phyloP scores from a whole-genome alignment of 2,329 filamentous ascomycete species.

The Fusarium verrucosum region DNA sequence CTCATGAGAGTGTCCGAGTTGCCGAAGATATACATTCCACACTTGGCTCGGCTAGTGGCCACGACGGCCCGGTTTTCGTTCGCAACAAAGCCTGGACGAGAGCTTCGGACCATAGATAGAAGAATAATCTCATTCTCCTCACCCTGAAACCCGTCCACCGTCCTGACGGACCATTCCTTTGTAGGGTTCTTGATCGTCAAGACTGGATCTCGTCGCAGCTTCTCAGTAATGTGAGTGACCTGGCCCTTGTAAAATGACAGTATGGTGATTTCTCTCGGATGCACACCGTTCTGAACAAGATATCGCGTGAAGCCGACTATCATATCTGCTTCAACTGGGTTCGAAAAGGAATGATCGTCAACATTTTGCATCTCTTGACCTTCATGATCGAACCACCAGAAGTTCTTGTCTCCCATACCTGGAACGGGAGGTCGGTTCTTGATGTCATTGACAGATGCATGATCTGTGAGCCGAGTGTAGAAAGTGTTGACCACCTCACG shows the following conservation, averaged over 20 bases:
- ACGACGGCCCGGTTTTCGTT: constrained; percentile 68
- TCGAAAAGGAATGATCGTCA: constrained; percentile 72
- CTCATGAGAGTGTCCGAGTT: constrained; percentile 66
- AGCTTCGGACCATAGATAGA: constrained; percentile 82
- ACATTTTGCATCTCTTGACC: constrained; percentile 71
- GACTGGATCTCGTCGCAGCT: constrained; percentile 51
- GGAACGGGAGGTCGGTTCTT: constrained; percentile 53
- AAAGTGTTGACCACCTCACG: constrained; percentile 58
- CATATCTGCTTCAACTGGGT: constrained; percentile 78
- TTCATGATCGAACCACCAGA: constrained; percentile 59
- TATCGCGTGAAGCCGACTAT: constrained; percentile 77
- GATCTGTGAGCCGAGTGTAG: constrained; percentile 57
- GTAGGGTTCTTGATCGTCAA: constrained; percentile 40
- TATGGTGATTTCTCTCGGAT: constrained; percentile 73
- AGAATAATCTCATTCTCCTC: constrained; percentile 89
- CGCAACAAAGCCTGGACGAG: constrained; percentile 77
- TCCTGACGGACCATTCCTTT: constrained; percentile 69
- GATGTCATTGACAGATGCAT: constrained; percentile 51
- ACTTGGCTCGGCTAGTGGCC: constrained; percentile 73
- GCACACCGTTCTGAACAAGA: constrained; percentile 72
- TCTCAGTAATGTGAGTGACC: constrained; percentile 68
- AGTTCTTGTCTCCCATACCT: constrained; percentile 53
- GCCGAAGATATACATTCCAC: constrained; percentile 87
- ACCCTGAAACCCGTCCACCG: constrained; percentile 89
- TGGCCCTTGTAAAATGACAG: constrained; percentile 92